phyloP scores from a whole-genome alignment of 1,284 basidiomycete genomes.

The Apiotrichum akiyoshidainum region DNA sequence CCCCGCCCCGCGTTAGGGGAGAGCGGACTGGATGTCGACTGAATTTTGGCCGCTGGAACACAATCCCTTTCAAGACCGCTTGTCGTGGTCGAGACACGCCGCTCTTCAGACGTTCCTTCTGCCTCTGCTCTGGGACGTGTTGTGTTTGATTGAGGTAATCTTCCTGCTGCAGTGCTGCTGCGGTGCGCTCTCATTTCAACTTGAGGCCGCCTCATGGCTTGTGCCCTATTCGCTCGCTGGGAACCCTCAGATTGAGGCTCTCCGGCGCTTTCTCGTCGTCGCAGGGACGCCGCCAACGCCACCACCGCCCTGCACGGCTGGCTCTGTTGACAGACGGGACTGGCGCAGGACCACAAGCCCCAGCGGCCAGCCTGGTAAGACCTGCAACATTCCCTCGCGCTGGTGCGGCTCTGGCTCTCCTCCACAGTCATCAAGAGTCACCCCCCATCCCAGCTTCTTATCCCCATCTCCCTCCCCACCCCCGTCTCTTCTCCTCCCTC shows the following conservation, averaged over 20 bases:
- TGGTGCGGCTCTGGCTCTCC: neutral
- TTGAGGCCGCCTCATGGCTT: neutral
- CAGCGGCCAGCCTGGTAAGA: neutral
- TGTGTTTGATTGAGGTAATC: too few species aligned
- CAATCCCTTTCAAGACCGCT: neutral
- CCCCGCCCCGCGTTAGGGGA: neutral
- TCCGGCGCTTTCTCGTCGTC: neutral
- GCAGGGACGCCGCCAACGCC: neutral
- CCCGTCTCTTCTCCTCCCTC: neutral
- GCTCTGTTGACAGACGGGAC: neutral
- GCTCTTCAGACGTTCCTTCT: too few species aligned
- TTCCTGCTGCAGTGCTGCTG: neutral
- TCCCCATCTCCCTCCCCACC: neutral
- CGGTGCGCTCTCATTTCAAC: neutral
- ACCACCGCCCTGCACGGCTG: slow-evolving; percentile 5
- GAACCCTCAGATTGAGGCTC: neutral
- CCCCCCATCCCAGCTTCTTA: neutral
- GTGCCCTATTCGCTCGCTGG: neutral
- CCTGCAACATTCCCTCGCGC: neutral
- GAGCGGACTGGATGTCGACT: neutral
- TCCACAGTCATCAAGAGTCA: neutral
- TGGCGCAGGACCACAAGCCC: neutral
- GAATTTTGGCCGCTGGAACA: neutral
- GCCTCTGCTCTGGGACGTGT: too few species aligned
- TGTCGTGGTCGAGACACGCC: too few species aligned